phyloP scores from a whole-genome alignment of 768 basidiomycete species.

The Crepidotus variabilis region DNA sequence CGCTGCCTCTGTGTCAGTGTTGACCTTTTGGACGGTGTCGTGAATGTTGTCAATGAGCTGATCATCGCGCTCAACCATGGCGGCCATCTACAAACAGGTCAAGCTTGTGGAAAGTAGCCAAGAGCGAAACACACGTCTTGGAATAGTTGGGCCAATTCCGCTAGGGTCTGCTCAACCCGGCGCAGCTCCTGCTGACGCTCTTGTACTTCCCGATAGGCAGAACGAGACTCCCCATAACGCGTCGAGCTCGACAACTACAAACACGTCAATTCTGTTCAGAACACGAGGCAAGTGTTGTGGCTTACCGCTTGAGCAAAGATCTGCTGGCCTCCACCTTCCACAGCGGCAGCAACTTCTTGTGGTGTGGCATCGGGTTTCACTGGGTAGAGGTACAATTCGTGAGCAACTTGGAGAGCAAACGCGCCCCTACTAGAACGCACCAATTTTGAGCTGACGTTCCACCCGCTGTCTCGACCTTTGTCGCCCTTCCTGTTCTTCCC shows the following conservation, averaged over 20 bases:
- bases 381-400: slow-evolving; percentile 19
- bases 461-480: slow-evolving; percentile 61
- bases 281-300: not conserved
- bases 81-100: slow-evolving; percentile 56
- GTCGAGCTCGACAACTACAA: slow-evolving; percentile 68
- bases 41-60: slow-evolving; percentile 67
- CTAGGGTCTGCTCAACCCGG: slow-evolving; percentile 81
- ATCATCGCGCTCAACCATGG: slow-evolving; percentile 77
- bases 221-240: slow-evolving; percentile 78
- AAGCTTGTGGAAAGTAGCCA: not conserved
- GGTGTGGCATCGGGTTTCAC: slow-evolving; percentile 86
- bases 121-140: slow-evolving; percentile 53
- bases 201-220: slow-evolving; percentile 85
- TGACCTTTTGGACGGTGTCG: slow-evolving; percentile 55
- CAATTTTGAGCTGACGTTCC: slow-evolving; percentile 77
- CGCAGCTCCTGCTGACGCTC: slow-evolving; percentile 82
- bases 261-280: not conserved
- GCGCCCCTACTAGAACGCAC: slow-evolving; percentile 28
- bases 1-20: slow-evolving; percentile 70
- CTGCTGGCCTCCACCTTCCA: slow-evolving; percentile 61
- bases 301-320: slow-evolving; percentile 77
- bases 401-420: not conserved
- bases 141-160: slow-evolving; percentile 87
- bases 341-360: slow-evolving; percentile 71
- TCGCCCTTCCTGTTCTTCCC: slow-evolving; percentile 68